Evolutionary conservation across 1,284 basidiomycete species (phyloP), one percentile per base, ranked within the genome.

Genomic region (Meripilus lineatus): DNA sequence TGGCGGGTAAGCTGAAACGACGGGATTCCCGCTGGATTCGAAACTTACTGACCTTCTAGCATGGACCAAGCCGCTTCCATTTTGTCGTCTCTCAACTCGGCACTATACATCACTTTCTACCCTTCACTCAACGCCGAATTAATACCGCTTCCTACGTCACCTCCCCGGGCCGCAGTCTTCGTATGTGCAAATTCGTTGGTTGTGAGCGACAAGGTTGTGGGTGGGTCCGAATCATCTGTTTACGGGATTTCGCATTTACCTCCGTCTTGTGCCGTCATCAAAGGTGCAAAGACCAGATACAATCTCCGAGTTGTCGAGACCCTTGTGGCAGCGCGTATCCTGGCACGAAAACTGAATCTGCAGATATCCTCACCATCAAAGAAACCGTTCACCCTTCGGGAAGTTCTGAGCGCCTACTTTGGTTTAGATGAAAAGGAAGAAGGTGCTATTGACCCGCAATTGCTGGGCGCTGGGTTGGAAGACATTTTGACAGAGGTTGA

Each of bases 281-380:
- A 37, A 48, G 79, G 79, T 33, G 84, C 89, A 2, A 86, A 84
- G 51, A 78, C 73, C 40, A 75, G 81, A 36, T 93, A 93, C 69
- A 94, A 94, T 61, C 71, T 94, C 25, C 84, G 90, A 17, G 89
- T 92, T 17, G 84, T 93, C 15, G 92, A 94, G 64, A 88, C 84
- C 0, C 79, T 91, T 22, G 83, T 81, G 41, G 84, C 81, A 2
- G 87, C 90, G 0, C 74, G 86, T 13, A 70, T 91, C 5, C 74
- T 94, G 10, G 79, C 81, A 0, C 70, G 71, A 21, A 61, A 68
- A 4, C 73, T 89, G 26, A 34, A 74, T 7, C 68, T 56, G 0
- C 28, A 10, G 8, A 30, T 30, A 8, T n/a, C 28, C 10, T n/a
- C 28, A 8, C 49, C 52, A 40, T 10, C 37, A 21, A 17, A 25